Percentiles rank a stretch among this genome's conserved stretches.
These are phyloP conservation scores for Candida maris DNA, from an alignment of 805 yeast genomes.

Conservation along the genomic window DNA sequence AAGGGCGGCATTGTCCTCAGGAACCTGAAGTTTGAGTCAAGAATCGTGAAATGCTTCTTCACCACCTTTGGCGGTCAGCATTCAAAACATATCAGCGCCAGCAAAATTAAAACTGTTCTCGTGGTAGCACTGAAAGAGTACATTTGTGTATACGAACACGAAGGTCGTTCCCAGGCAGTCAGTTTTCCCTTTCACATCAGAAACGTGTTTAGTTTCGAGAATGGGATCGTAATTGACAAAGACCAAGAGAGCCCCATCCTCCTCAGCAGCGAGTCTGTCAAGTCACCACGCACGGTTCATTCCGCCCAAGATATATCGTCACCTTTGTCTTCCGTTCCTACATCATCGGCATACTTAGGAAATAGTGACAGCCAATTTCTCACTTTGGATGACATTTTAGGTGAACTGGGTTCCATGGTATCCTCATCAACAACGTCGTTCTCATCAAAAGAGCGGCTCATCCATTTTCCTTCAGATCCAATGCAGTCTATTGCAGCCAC, in stretches of 20 bases:
- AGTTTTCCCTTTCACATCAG: constrained; percentile 67
- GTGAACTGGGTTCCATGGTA: constrained; percentile 67
- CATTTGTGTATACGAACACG: constrained; percentile 57
- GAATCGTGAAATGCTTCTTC: constrained; percentile 58
- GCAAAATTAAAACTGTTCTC: constrained; percentile 36
- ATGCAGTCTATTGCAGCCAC: constrained; percentile 52
- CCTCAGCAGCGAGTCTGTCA: constrained; percentile 4
- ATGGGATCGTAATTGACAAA: constrained; percentile 52
- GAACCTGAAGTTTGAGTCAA: constrained; percentile 46
- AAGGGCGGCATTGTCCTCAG: constrained; percentile 48
- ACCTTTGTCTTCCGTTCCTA: constrained; percentile 14
- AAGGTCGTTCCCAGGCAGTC: constrained; percentile 56
- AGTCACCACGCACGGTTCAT: not conserved
- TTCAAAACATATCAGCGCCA: not conserved
- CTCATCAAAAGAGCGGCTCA: constrained; percentile 51
- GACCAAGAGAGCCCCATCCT: constrained; percentile 14
- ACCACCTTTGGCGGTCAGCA: constrained; percentile 42
- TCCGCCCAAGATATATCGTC: constrained; percentile 7
- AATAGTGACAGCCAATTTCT: constrained; percentile 42
- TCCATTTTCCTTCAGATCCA: constrained; percentile 48
- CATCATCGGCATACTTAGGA: constrained; percentile 11
- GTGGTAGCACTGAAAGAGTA: constrained; percentile 59
- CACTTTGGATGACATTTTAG: constrained; percentile 69
- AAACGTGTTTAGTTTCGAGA: constrained; percentile 59
- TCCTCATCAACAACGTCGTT: constrained; percentile 69